Conservation (phyloP, 1,139 yeast species). For the Pichiaceae sp. region DNA sequence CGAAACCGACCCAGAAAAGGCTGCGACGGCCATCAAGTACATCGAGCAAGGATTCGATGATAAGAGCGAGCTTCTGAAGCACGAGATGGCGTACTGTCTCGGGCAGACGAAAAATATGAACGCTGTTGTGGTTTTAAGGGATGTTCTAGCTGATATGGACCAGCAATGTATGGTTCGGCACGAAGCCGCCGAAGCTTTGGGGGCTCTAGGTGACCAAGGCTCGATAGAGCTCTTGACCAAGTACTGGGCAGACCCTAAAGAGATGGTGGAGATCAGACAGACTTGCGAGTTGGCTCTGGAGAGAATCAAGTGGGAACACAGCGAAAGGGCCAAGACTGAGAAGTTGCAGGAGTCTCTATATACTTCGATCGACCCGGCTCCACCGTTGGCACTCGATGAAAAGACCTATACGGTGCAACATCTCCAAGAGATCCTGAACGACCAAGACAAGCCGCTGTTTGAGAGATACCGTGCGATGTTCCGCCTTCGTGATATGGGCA, state of each 20-base stretch:
- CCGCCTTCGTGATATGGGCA: conserved; percentile 89
- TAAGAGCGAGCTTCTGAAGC: conserved; percentile 86
- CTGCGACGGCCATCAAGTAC: conserved; percentile 62
- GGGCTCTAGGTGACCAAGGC: conserved; percentile 81
- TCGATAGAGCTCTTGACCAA: conserved; percentile 63
- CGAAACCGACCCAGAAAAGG: conserved; percentile 40
- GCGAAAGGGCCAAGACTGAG: conserved; percentile 57
- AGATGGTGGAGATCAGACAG: conserved; percentile 77
- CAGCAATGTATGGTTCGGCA: conserved; percentile 98
- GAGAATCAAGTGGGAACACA: conserved; percentile 86
- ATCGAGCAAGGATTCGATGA: conserved; percentile 66
- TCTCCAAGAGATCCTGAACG: conserved; percentile 62
- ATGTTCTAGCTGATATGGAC: conserved; percentile 52
- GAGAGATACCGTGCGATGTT: conserved; percentile 98
- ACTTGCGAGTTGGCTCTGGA: conserved; percentile 97
- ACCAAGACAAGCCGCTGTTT: conserved; percentile 71
- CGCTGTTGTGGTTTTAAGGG: conserved; percentile 69
- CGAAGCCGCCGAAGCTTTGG: conserved; percentile 98
- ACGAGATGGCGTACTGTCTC: conserved; percentile 96
- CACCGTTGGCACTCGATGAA: conserved; percentile 60
- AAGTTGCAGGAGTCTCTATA: conserved; percentile 67
- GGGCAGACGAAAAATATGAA: conserved; percentile 86
- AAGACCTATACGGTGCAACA: conserved; percentile 55
- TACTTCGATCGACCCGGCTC: conserved; percentile 95
- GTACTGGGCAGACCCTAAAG: conserved; percentile 61